Evolutionary conservation across 441 rosid genomes (phyloP).

Genomic region (Populus hybrid): DNA sequence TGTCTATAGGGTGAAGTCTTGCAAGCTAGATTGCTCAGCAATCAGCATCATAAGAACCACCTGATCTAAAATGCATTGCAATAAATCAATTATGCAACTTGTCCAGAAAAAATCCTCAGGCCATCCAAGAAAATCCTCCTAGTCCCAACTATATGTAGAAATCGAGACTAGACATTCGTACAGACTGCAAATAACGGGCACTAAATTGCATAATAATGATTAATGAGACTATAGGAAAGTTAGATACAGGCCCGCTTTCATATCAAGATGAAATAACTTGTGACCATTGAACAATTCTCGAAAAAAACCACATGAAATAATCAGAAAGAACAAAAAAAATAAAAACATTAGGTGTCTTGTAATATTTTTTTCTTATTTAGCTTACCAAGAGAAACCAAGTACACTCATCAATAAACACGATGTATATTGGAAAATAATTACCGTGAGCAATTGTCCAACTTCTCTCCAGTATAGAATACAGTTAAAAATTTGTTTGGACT

Average conservation of each 20-base stretch:
- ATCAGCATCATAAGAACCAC: too few relatives aligned
- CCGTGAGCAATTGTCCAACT: background rate
- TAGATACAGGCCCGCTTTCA: background rate
- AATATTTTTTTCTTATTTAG: background rate
- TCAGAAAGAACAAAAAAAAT: background rate
- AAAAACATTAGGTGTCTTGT: background rate
- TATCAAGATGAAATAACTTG: background rate
- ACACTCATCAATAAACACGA: background rate
- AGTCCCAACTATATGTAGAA: background rate
- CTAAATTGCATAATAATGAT: background rate
- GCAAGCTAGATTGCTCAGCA: too few relatives aligned
- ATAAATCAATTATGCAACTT: background rate
- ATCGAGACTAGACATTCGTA: background rate
- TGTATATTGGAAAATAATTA: background rate
- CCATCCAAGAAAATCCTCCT: background rate
- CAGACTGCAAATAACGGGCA: background rate
- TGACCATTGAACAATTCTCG: background rate
- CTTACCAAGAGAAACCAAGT: background rate
- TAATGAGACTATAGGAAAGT: background rate
- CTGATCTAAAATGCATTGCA: too few relatives aligned
- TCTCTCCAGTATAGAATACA: background rate
- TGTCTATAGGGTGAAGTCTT: too few relatives aligned
- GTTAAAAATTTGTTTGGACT: background rate
- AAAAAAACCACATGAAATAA: background rate
- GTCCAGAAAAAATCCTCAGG: background rate